Conservation (phyloP, 495 filamentous ascomycete species). For the Antarctomyces pellizariae region DNA sequence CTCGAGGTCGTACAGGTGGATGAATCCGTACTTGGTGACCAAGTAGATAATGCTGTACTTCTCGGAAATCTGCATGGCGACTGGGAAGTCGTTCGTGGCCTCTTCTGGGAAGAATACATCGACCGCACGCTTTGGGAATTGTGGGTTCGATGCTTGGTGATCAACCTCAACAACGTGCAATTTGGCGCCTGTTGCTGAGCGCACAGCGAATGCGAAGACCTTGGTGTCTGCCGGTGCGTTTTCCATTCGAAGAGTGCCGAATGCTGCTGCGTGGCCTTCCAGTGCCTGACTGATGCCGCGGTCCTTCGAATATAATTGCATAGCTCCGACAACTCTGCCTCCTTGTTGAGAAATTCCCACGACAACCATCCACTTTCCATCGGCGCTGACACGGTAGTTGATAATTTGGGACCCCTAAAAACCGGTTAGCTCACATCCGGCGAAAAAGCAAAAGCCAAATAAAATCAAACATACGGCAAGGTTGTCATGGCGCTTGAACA, state of each 20-base stretch:
- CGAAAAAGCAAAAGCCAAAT: slow-evolving; percentile 3
- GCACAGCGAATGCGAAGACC: slow-evolving; percentile 89
- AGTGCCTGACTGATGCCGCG: slow-evolving; percentile 94
- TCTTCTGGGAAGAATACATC: slow-evolving; percentile 95
- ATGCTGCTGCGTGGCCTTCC: slow-evolving; percentile 90
- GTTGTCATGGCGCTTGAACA: slow-evolving; percentile 83
- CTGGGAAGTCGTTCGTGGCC: slow-evolving; percentile 88
- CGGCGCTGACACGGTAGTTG: slow-evolving; percentile 91
- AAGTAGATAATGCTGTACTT: slow-evolving; percentile 93
- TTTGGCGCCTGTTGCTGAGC: slow-evolving; percentile 71
- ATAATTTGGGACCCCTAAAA: slow-evolving; percentile 85
- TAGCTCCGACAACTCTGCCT: slow-evolving; percentile 79
- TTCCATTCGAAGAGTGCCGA: slow-evolving; percentile 72
- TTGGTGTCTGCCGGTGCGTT: slow-evolving; percentile 78
- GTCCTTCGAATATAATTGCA: slow-evolving; percentile 92
- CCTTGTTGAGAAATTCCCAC: slow-evolving; percentile 87
- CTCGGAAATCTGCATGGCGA: slow-evolving; percentile 90
- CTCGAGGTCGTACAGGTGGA: slow-evolving; percentile 94
- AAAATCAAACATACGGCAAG: slow-evolving; percentile 36
- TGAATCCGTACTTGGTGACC: slow-evolving; percentile 97
- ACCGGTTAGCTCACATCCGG: slow-evolving; percentile 8
- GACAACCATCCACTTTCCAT: slow-evolving; percentile 95
- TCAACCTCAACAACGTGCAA: slow-evolving; percentile 97
- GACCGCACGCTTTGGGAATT: slow-evolving; percentile 82
- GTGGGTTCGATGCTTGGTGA: slow-evolving; percentile 64